A percentile compares a stretch with the other conserved stretches of the same genome.
Evolutionary conservation across 1,284 basidiomycete species (phyloP).

Genomic region (Tranzscheliella williamsii): DNA sequence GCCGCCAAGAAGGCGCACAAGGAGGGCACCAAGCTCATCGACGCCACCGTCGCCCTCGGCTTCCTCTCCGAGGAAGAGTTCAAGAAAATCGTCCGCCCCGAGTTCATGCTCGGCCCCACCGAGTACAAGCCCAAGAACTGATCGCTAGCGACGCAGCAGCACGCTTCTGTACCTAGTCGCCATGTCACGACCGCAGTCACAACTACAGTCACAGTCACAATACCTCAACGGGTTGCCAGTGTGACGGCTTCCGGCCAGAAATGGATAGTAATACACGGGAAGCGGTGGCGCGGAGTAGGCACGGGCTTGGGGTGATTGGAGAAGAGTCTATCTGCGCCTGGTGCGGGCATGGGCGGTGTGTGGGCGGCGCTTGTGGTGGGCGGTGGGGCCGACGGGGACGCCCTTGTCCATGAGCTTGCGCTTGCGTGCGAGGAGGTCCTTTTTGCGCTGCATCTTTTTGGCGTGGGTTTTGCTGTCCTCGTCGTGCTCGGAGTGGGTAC

Average conservation of each 20-base stretch:
- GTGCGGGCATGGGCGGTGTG: not conserved
- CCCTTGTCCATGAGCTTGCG: constrained; percentile 25
- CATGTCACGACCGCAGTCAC: too few species aligned
- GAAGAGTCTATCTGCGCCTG: too few species aligned
- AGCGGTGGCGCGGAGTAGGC: too few species aligned
- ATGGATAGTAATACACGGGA: too few species aligned
- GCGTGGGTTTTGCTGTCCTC: constrained; percentile 13
- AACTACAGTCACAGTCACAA: too few species aligned
- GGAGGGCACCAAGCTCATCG: constrained; percentile 93
- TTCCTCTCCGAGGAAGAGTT: constrained; percentile 89
- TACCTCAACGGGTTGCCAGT: too few species aligned
- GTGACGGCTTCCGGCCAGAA: too few species aligned
- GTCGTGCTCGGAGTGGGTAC: not conserved
- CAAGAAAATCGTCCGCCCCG: constrained; percentile 90
- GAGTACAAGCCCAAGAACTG: constrained; percentile 45
- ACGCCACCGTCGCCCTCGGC: constrained; percentile 85
- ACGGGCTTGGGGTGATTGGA: too few species aligned
- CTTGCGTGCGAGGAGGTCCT: constrained; percentile 7
- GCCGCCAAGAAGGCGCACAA: constrained; percentile 99
- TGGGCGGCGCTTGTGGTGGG: not conserved
- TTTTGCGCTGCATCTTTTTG: constrained; percentile 15
- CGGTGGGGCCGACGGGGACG: constrained; percentile 3
- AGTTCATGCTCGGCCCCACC: constrained; percentile 65
- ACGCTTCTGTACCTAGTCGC: too few species aligned
- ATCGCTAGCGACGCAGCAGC: constrained; percentile 1